Evolutionary conservation across 352 stramenopile species (phyloP).

Genomic region (Elongisporangium anandrum): DNA sequence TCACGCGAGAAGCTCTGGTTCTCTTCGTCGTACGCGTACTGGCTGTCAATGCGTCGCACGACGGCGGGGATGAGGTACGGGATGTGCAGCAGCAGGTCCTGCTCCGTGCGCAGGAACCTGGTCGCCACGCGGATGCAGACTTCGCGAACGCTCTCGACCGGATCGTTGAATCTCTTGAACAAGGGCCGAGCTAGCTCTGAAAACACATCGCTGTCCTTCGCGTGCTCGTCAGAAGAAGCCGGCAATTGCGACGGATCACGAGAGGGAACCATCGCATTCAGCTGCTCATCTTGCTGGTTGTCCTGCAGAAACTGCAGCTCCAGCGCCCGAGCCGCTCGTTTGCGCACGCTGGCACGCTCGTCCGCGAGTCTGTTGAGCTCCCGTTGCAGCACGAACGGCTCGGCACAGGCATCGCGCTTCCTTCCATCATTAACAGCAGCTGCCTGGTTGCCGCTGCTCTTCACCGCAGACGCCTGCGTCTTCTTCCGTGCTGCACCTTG

Average conservation of each 20-base stretch:
- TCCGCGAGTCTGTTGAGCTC: slow-evolving; percentile 60
- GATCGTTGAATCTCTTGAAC: slow-evolving; percentile 83
- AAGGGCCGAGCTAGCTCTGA: slow-evolving; percentile 60
- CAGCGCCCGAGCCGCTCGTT: slow-evolving; percentile 50
- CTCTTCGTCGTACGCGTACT: slow-evolving; percentile 70
- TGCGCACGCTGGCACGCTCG: slow-evolving; percentile 43
- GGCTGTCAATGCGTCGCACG: slow-evolving; percentile 52
- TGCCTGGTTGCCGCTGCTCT: neutral
- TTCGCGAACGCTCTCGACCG: slow-evolving; percentile 72
- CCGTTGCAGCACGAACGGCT: slow-evolving; percentile 15
- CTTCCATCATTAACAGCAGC: neutral
- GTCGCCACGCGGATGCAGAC: slow-evolving; percentile 57
- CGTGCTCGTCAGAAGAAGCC: neutral
- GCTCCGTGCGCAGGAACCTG: slow-evolving; percentile 32
- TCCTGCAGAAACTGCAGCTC: slow-evolving; percentile 34
- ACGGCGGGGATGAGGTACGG: slow-evolving; percentile 77
- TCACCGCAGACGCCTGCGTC: neutral
- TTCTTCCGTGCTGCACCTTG: neutral
- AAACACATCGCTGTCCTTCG: slow-evolving; percentile 13
- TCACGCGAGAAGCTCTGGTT: slow-evolving; percentile 72
- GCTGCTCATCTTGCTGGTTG: neutral
- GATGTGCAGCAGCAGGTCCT: slow-evolving; percentile 62
- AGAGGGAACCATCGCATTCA: neutral
- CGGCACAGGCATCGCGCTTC: neutral
- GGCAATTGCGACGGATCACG: neutral